A percentile compares a stretch with the other conserved stretches of the same genome.
Conservation (phyloP, 257 asterid species). For the Solanum medicagineum region DNA sequence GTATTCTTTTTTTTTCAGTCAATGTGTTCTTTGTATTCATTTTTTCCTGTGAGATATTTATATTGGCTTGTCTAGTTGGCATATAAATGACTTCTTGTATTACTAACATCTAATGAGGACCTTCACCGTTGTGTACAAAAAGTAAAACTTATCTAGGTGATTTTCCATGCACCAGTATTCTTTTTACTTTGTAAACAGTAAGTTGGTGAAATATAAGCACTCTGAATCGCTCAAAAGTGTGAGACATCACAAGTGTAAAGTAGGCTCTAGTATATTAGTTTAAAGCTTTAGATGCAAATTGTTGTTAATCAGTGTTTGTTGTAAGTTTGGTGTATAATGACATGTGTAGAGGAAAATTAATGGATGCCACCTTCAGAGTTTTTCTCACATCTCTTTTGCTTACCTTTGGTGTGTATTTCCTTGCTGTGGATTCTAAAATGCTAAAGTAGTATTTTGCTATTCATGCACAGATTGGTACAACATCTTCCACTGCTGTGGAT, state of each 20-base stretch:
- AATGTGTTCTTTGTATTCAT: background rate
- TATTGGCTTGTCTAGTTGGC: background rate
- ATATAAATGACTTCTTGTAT: background rate
- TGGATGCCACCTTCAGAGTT: background rate
- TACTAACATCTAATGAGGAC: background rate
- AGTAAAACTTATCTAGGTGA: background rate
- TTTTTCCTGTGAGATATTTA: background rate
- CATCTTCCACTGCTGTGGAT: conserved; percentile 95
- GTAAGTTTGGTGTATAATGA: background rate
- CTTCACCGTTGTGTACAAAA: background rate
- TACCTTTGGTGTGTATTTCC: background rate
- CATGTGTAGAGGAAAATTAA: background rate
- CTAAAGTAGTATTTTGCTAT: background rate
- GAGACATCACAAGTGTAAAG: background rate
- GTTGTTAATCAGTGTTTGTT: background rate
- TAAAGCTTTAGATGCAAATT: background rate
- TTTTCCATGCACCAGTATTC: background rate
- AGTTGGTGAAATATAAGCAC: background rate
- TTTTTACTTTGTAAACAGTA: background rate
- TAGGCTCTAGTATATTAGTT: background rate
- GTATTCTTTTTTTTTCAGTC: background rate
- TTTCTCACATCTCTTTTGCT: background rate
- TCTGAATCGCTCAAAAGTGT: background rate
- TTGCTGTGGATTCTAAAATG: background rate
- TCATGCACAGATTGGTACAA: conserved; percentile 68